Percentiles rank a stretch among this genome's conserved stretches.
Evolutionary conservation across 169 alveolate species (phyloP).

Genomic region (Ichthyophthirius multifiliis): DNA sequence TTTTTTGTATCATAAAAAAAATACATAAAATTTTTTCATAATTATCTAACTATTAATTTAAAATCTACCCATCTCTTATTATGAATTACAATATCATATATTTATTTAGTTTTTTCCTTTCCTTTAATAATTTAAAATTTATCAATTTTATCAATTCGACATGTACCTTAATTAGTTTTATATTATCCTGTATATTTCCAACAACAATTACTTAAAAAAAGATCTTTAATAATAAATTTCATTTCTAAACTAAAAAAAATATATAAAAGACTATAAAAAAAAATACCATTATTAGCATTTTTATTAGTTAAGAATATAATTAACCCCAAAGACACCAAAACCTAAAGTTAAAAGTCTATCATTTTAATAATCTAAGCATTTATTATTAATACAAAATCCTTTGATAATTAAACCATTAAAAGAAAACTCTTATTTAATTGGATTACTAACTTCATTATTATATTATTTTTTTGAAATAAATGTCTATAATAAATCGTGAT

Average conservation of each 20-base stretch:
- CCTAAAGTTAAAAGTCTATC: background rate
- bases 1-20: no score
- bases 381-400: background rate
- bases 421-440: background rate
- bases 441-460: background rate
- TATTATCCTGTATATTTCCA: conserved; percentile 2
- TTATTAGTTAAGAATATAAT: background rate
- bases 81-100: no score
- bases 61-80: no score
- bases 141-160: no score
- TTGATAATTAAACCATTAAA: background rate
- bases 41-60: no score
- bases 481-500: background rate
- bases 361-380: background rate
- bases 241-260: background rate
- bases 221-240: background rate
- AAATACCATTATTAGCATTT: background rate
- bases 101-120: no score
- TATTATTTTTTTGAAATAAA: background rate
- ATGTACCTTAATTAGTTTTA: background rate
- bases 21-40: no score
- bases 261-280: no score
- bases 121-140: no score
- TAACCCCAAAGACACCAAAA: background rate
- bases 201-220: background rate